These are phyloP conservation scores for Halophytophthora batemanensis DNA, from an alignment of 352 stramenopile genomes.

Conservation along the genomic window DNA sequence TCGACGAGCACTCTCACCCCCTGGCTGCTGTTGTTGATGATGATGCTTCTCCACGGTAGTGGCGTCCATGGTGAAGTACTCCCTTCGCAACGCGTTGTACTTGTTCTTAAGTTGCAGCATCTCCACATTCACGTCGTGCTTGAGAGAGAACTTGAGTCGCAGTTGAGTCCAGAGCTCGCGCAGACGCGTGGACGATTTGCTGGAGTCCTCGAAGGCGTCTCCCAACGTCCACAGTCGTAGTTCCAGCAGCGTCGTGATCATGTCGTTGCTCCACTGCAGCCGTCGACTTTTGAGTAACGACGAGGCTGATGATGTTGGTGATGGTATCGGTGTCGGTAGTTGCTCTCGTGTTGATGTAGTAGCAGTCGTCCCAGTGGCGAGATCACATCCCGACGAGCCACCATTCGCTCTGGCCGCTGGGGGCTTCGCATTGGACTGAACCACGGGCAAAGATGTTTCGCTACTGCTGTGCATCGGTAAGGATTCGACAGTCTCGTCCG, in stretches of 20 bases:
- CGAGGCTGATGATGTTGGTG: neutral
- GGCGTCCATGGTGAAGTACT: neutral
- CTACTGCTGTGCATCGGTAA: neutral
- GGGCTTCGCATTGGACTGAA: too few species aligned
- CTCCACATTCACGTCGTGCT: neutral
- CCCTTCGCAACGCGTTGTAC: neutral
- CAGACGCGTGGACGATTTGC: neutral
- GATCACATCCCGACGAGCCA: too few species aligned
- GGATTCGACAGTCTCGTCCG: neutral
- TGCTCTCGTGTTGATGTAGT: neutral
- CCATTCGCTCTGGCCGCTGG: too few species aligned
- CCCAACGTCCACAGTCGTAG: neutral
- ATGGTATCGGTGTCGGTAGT: neutral
- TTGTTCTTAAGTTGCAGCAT: conserved; percentile 1
- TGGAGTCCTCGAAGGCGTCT: neutral
- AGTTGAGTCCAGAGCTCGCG: neutral
- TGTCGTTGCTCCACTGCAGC: neutral
- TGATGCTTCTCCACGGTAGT: neutral
- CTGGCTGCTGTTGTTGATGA: too few species aligned
- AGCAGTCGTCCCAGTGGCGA: too few species aligned
- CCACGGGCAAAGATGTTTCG: too few species aligned
- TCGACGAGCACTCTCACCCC: too few species aligned
- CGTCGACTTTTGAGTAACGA: neutral
- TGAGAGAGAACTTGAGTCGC: neutral
- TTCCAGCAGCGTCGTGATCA: conserved; percentile 1